Conservation (phyloP, 1,139 yeast species). For the Entelexis paramagnoliae region DNA sequence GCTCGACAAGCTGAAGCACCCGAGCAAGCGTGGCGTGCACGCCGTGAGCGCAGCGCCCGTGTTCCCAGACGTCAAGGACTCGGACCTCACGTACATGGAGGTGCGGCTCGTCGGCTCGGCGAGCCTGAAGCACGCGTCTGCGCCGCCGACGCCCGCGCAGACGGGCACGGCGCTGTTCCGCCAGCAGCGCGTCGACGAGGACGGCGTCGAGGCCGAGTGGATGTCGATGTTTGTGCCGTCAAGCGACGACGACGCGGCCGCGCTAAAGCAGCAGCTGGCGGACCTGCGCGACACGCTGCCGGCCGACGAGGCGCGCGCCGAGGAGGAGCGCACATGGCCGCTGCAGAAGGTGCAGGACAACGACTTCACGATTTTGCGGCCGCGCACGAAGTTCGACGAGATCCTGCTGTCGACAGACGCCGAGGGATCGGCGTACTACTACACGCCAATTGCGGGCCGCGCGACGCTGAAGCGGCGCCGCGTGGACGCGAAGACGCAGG, state of each 20-base stretch:
- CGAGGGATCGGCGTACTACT: conserved; percentile 53
- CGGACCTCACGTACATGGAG: conserved; percentile 65
- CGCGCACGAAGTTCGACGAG: conserved; percentile 44
- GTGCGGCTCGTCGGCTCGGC: conserved; percentile 78
- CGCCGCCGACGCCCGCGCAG: conserved; percentile 35
- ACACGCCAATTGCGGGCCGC: conserved; percentile 68
- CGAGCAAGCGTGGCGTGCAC: conserved; percentile 58
- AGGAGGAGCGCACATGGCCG: conserved; percentile 34
- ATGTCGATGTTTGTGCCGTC: conserved; percentile 58
- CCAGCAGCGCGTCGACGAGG: conserved; percentile 58
- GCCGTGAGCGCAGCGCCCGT: conserved; percentile 75
- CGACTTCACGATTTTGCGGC: conserved; percentile 56
- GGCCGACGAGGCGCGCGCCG: conserved; percentile 35
- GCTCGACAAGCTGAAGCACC: conserved; percentile 49
- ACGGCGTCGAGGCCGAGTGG: conserved; percentile 52
- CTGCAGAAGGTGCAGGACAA: conserved; percentile 56
- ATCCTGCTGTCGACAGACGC: conserved; percentile 44
- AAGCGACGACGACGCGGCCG: conserved; percentile 34
- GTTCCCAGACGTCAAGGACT: conserved; percentile 78
- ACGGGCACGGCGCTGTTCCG: conserved; percentile 60
- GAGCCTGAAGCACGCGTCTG: conserved; percentile 39
- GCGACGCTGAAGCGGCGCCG: conserved; percentile 79
- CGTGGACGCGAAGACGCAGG: conserved; percentile 44
- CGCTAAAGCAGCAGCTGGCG: conserved; percentile 26
- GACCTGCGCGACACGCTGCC: conserved; percentile 29